Conservation (phyloP, 148 eudicot genomes). For the Rhododendron ferrugineum region DNA sequence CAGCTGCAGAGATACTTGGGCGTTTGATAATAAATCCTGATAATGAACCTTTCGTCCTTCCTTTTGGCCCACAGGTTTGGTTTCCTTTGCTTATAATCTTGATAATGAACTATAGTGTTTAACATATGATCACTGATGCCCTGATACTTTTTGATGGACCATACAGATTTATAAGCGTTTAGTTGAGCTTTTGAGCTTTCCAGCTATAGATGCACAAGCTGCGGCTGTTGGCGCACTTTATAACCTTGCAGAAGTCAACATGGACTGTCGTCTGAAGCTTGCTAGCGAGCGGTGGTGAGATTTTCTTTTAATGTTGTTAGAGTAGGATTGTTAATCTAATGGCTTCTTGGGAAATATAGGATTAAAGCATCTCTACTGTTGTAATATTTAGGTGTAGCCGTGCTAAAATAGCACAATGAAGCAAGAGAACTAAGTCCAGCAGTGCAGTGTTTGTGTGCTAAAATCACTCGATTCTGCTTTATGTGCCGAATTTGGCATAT, state of each 20-base stretch:
- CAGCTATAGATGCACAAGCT: conserved; percentile 77
- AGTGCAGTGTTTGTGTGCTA: neutral
- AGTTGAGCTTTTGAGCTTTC: conserved; percentile 76
- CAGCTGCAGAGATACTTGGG: conserved; percentile 92
- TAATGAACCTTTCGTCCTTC: conserved; percentile 82
- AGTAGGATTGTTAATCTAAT: neutral
- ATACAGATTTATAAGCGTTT: conserved; percentile 78
- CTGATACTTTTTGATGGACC: neutral
- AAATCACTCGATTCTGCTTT: neutral
- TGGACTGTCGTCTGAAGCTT: conserved; percentile 85
- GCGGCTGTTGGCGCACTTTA: conserved; percentile 92
- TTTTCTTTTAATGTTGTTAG: neutral
- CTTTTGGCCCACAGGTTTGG: conserved; percentile 73
- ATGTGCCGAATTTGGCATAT: neutral
- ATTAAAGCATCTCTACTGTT: neutral
- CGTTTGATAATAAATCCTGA: conserved; percentile 89
- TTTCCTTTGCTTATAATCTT: neutral
- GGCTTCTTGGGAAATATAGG: neutral
- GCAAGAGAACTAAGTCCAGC: neutral
- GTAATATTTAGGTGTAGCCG: neutral
- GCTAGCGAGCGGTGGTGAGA: conserved; percentile 83
- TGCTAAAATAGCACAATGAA: neutral
- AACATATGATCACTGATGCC: neutral
- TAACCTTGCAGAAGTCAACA: conserved; percentile 85
- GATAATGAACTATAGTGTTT: neutral